These are phyloP conservation scores for Gastrodia elata DNA, from an alignment of 106 monocot species.

Conservation along the genomic window DNA sequence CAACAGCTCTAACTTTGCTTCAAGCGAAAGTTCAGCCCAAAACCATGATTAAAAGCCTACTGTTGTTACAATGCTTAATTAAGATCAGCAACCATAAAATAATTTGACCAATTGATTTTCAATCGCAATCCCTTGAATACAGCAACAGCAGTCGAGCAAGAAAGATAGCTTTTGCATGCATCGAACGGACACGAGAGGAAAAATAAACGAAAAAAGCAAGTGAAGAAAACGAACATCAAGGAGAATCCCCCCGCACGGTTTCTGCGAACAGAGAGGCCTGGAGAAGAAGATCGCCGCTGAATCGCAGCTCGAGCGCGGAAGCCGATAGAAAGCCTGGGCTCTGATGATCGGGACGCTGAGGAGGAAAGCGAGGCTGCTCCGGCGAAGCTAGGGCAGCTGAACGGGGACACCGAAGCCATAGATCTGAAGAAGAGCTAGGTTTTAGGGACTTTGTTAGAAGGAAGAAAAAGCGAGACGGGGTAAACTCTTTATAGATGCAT, in stretches of 20 bases:
- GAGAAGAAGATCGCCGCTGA: slow-evolving; percentile 4
- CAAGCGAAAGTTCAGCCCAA: neutral
- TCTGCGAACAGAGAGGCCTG: slow-evolving; percentile 29
- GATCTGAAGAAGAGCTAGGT: neutral
- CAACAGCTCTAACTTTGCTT: neutral
- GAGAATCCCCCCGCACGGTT: slow-evolving; percentile 18
- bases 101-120: neutral
- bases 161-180: neutral
- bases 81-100: neutral
- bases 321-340: slow-evolving; percentile 20
- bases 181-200: neutral
- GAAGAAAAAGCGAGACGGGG: neutral
- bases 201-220: neutral
- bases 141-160: neutral
- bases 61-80: neutral
- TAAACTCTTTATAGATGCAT: too few relatives aligned
- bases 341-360: slow-evolving; percentile 12
- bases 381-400: slow-evolving; percentile 28
- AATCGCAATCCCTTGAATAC: neutral
- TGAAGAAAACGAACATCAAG: slow-evolving; percentile 29
- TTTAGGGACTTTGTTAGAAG: neutral
- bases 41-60: neutral
- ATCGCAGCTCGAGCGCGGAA: slow-evolving; percentile 3
- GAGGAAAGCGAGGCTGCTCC: neutral
- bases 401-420: slow-evolving; percentile 65